These are phyloP conservation scores for Alternaria brassicicola DNA, from an alignment of 2,329 filamentous ascomycete genomes.

Conservation along the genomic window DNA sequence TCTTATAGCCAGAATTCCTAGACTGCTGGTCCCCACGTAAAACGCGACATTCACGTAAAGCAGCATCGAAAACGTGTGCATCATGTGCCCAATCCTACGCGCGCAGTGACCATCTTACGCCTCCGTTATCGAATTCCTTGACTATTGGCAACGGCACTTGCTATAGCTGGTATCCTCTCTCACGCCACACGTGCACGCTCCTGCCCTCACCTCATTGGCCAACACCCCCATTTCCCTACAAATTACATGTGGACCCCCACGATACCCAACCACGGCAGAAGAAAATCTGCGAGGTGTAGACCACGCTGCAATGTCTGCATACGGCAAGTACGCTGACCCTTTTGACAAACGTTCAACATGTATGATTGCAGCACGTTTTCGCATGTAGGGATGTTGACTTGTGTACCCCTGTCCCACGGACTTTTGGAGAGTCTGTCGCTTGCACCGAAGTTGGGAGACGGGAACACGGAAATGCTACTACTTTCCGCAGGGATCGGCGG, in stretches of 20 bases:
- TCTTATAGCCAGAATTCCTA: neutral
- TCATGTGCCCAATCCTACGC: neutral
- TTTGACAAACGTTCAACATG: neutral
- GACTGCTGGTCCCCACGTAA: neutral
- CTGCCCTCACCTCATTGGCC: neutral
- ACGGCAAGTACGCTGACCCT: neutral
- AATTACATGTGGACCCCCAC: conserved; percentile 4
- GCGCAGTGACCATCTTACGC: neutral
- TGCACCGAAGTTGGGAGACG: neutral
- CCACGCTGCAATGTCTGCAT: conserved; percentile 1
- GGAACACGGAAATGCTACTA: neutral
- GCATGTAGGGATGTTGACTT: conserved; percentile 1
- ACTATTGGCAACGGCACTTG: neutral
- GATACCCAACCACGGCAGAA: neutral
- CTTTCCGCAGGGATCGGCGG: neutral
- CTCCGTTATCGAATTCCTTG: neutral
- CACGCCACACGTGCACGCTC: neutral
- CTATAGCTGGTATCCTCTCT: neutral
- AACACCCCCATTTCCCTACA: neutral
- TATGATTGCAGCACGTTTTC: neutral
- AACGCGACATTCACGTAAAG: neutral
- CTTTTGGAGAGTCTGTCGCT: neutral
- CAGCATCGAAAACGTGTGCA: neutral
- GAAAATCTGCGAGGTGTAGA: neutral
- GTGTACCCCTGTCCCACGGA: neutral